Conservation (phyloP, 371 early-diverging fungal species). For the Mucor saturninus region DNA sequence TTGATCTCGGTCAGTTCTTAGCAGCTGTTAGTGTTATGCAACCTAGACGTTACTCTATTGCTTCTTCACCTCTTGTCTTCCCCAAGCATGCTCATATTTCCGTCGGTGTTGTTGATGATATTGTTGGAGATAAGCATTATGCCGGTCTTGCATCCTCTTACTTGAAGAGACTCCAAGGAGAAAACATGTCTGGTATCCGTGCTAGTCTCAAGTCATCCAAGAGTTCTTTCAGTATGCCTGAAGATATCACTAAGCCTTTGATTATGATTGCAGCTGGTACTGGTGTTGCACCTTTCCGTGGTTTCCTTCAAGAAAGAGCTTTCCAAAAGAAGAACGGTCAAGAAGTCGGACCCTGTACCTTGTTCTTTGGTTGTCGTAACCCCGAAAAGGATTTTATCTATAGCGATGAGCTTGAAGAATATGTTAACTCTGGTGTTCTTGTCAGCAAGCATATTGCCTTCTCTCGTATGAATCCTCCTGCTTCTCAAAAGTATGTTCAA, state of each 20-base stretch:
- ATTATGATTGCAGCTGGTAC: conserved; percentile 54
- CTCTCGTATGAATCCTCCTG: conserved; percentile 52
- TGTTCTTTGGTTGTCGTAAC: conserved; percentile 88
- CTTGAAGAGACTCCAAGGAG: conserved; percentile 21
- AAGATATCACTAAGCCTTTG: conserved; percentile 44
- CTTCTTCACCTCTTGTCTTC: conserved; percentile 46
- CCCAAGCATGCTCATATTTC: conserved; percentile 38
- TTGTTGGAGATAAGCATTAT: conserved; percentile 44
- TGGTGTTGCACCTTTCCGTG: conserved; percentile 13
- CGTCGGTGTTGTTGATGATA: conserved; percentile 51
- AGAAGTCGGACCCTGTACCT: conserved; percentile 31
- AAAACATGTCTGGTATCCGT: conserved; percentile 19
- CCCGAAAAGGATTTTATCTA: conserved; percentile 75
- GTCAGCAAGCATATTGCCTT: conserved; percentile 68
- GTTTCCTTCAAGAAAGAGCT: conserved; percentile 66
- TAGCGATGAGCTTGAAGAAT: conserved; percentile 63
- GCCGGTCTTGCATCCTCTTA: conserved; percentile 50
- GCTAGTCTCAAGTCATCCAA: conserved; percentile 51
- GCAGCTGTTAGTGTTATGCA: conserved; percentile 50
- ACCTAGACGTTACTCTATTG: conserved; percentile 64
- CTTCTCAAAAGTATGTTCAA: conserved; percentile 48
- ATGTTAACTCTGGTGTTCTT: conserved; percentile 57
- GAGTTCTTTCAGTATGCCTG: conserved; percentile 47
- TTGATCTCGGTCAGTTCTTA: conserved; percentile 54
- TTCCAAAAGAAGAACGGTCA: conserved; percentile 28